Base-by-base conservation (phyloP, 768 basidiomycete genomes). In the Artomyces pyxidatus region DNA sequence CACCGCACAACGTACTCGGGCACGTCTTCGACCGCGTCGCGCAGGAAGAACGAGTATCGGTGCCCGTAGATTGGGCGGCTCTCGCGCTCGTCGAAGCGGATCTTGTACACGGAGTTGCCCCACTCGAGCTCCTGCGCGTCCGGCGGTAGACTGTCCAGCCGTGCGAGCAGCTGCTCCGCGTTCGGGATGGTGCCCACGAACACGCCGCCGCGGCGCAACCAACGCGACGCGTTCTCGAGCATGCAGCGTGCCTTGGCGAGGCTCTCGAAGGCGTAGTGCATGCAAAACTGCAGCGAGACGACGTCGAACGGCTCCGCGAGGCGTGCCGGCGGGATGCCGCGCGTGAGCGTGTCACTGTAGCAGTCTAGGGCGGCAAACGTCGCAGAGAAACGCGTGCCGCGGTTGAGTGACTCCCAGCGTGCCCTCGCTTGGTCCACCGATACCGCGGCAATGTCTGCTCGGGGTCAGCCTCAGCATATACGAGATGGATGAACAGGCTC, bases 221-320 rank as follows among this genome's bases (percentile, higher is more conserved):
- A 83, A 40, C 75, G 68, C 49, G 81, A 78, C 26, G 93, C 94
- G 63, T 99, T 99, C 30, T 81, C 76, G 27, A 99, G 79, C 96
- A 99, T 96, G 63, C 81, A 85, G 27, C 89, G 77, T 22, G 83
- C 88, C 62, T 96, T 96, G 50, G 77, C 71, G 26, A 81, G 77
- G n/a, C 77, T 85, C 65, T 98, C 93, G 63, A 99, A 98, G 7
- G 96, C 96, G 61, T 99, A 98, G 65, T 99, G 96, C 89, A 99
- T 97, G 67, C 96, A 98, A 65, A 99, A 99, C 63, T 99, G 96
- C 91, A 97, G 90, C 2, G 91, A 89, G 5, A 98, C 92, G 49
- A 92, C 89, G 61, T 98, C 96, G 61, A 96, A 96, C 5, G 83
- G 83, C 26, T 75, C 73, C 0, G 68, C 70, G 22, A 89, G 74